Evolutionary conservation across 2,329 filamentous ascomycete species (phyloP).

Genomic region (Fusarium armeniacum): DNA sequence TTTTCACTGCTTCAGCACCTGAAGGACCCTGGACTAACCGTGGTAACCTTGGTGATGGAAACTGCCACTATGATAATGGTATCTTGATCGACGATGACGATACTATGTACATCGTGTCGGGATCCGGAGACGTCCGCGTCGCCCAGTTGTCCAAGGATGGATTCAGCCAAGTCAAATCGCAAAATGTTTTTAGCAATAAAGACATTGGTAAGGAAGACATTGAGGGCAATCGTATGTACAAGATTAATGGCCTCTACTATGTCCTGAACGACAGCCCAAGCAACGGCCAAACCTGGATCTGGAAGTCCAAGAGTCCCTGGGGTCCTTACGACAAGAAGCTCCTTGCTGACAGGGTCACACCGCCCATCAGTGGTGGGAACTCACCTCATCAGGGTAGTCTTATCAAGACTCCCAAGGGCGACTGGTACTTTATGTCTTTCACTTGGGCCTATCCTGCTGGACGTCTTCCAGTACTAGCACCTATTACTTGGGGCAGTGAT

Average conservation of each 20-base stretch:
- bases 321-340: conserved; percentile 66
- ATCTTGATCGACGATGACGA: conserved; percentile 71
- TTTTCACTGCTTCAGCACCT: conserved; percentile 63
- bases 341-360: conserved; percentile 59
- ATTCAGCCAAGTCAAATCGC: conserved; percentile 59
- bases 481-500: conserved; percentile 65
- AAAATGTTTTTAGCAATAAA: conserved; percentile 59
- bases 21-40: conserved; percentile 60
- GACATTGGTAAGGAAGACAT: conserved; percentile 63
- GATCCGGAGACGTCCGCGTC: conserved; percentile 63
- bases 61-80: conserved; percentile 70
- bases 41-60: conserved; percentile 52
- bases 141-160: conserved; percentile 66
- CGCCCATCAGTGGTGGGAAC: conserved; percentile 62
- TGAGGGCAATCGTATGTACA: conserved; percentile 70
- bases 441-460: conserved; percentile 68
- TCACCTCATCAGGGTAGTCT: conserved; percentile 69
- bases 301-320: conserved; percentile 64
- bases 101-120: conserved; percentile 70
- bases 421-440: conserved; percentile 73
- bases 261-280: conserved; percentile 65
- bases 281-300: conserved; percentile 60
- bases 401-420: conserved; percentile 63
- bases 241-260: conserved; percentile 64
- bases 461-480: conserved; percentile 69